These are phyloP conservation scores for Tuber aestivum DNA, from an alignment of 495 filamentous ascomycete species.

Conservation along the genomic window DNA sequence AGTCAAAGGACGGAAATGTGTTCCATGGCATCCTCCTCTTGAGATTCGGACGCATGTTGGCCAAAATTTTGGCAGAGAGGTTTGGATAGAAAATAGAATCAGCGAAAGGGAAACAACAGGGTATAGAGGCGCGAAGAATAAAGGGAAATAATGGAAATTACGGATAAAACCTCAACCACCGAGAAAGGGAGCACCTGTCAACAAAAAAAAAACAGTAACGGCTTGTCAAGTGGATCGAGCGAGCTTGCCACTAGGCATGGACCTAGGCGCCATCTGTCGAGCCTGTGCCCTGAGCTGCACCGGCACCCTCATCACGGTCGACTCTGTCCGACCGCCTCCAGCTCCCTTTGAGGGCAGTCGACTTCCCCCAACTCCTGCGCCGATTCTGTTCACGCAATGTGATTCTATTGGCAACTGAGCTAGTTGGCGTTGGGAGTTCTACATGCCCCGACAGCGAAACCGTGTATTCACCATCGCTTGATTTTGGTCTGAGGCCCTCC, in stretches of 20 bases:
- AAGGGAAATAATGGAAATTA: not conserved
- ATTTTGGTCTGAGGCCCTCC: constrained; percentile 19
- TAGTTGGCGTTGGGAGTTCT: constrained; percentile 21
- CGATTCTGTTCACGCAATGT: constrained; percentile 26
- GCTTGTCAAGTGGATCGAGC: not conserved
- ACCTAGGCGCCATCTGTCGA: not conserved
- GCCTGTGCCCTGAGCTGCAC: not conserved
- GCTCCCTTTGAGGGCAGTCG: constrained; percentile 25
- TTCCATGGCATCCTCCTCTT: not conserved
- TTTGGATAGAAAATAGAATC: not conserved
- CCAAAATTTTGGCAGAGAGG: not conserved
- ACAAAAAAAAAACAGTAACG: not conserved
- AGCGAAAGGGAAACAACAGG: not conserved
- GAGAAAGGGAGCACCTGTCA: not conserved
- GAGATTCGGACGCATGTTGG: not conserved
- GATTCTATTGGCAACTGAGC: constrained; percentile 19
- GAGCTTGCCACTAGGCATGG: not conserved
- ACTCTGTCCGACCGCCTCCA: constrained; percentile 30
- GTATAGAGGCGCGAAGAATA: not conserved
- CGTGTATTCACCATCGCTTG: constrained; percentile 17
- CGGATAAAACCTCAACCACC: not conserved
- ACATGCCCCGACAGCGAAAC: constrained; percentile 14
- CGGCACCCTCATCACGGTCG: constrained; percentile 12
- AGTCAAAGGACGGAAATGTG: not conserved
- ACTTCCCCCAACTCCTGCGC: constrained; percentile 31